Base-by-base conservation (phyloP, 2,329 filamentous ascomycete species). In the Penicillium sp. region DNA sequence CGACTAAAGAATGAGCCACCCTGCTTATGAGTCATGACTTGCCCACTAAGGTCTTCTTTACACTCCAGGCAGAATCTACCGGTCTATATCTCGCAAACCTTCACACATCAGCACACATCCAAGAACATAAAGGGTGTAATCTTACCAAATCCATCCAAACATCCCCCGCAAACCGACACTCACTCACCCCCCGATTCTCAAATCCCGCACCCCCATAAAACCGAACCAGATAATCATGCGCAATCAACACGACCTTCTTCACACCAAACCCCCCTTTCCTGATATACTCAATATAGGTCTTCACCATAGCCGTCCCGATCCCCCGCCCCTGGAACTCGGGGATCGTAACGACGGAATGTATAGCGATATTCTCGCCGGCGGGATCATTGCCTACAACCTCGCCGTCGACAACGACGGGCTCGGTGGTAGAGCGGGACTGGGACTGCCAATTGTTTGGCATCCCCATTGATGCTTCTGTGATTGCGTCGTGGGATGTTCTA, bases 131-230 rank as follows among this genome's bases (percentile, higher is more conserved):
- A 12, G 2, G 1, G 7, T 12, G 35, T 8, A 3, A 10, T 17
- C 47, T 14, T 54, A 63, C 60, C 63, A 65, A 53, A 48, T 65
- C 60, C 59, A 37, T 56, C 63, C 64, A 65, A 12, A 49, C 55
- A 42, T 53, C 61, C 3, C 64, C 63, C 1, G 58, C 64, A 62
- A 65, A 65, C 2, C 4, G 50, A n/a, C 61, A 63, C 34, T 49
- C 17, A 39, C 64, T 66, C 10, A 34, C 8, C 4, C 63, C 63
- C 12, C 22, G 28, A 8, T 54, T 65, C 45, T 58, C 47, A 20
- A 66, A 65, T 3, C 64, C 63, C 22, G 38, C 52, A 38, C 58
- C 58, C 39, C 63, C 62, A 57, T 64, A 66, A 47, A 66, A 65
- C 5, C 39, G 31, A 14, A 66, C 42, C 52, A 65, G 53, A 37